Evolutionary conservation across 1,139 yeast species (phyloP).

Genomic region (Eremothecium gossypii): DNA sequence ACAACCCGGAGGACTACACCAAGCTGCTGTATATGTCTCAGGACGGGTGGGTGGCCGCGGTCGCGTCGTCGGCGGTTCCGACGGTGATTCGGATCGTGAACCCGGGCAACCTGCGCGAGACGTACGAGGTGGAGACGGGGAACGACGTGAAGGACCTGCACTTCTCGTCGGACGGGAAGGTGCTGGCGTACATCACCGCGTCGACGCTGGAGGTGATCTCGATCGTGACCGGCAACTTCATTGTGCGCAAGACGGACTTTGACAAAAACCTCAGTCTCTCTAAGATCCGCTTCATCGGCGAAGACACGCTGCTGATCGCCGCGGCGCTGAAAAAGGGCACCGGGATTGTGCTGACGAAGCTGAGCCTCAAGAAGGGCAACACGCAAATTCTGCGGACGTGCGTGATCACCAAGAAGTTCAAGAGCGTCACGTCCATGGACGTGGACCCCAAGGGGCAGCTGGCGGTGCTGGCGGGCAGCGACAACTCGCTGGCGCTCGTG

Average conservation of each 20-base stretch:
- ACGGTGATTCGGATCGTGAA: conserved; percentile 51
- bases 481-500: conserved; percentile 53
- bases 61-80: conserved; percentile 53
- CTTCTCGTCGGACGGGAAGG: conserved; percentile 42
- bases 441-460: conserved; percentile 35
- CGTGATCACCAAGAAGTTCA: conserved; percentile 44
- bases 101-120: conserved; percentile 45
- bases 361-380: conserved; percentile 28
- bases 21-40: conserved; percentile 45
- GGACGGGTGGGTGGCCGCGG: conserved; percentile 49
- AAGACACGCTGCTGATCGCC: conserved; percentile 43
- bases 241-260: conserved; percentile 30
- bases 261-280: conserved; percentile 36
- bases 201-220: conserved; percentile 44
- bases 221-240: conserved; percentile 34
- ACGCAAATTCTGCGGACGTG: conserved; percentile 34
- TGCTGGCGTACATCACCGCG: conserved; percentile 50
- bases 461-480: conserved; percentile 69
- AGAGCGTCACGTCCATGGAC: conserved; percentile 66
- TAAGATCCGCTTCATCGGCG: conserved; percentile 51
- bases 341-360: conserved; percentile 32
- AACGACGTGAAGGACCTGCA: conserved; percentile 43
- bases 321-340: conserved; percentile 42
- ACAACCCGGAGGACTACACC: conserved; percentile 46
- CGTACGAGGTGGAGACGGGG: conserved; percentile 46